Base-by-base conservation (phyloP, 148 eudicot species). In the Silene uniflora region DNA sequence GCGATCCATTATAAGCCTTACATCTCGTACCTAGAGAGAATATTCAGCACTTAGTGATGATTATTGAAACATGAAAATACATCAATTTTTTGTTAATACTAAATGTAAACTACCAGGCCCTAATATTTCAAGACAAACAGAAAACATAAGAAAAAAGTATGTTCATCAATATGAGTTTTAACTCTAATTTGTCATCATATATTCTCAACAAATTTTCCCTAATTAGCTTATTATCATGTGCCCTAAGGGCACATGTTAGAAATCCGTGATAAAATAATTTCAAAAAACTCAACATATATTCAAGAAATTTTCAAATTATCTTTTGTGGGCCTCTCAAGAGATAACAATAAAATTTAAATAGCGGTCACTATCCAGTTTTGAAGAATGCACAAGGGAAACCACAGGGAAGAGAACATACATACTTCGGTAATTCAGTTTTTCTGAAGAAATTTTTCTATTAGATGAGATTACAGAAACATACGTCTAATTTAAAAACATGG, bases 1-100 rank as follows among this genome's bases (percentile, higher is more conserved):
- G 59, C 97, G 89, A 78, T 93, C 97, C 97, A 88, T 89, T 62
- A 91, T 89, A 71, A 93, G 91, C 58, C 89, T 91, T 47, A 93
- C 98, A 87, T 93, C 97, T 78, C 97, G 87, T 64, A 93, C 98
- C 98, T 93, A 75, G 39, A 84, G 13, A 67, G 32, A 35, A 27
- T 80, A 24, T 47, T 62, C 59, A 63, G 66, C 64, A 63, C 42
- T 24, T 27, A 63, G 32, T 6, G 27, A 68, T 14, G 49, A 44
- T 68, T 39, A 67, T 17, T 67, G 52, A 42, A 67, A 67, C 13
- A 29, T 5, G n/a, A 27, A 42, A 68, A 17, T 23, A 21, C 44
- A 35, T 6, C 39, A 35, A n/a, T 1, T 44, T 67, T 5, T 32
- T 2, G 18, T 67, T 10, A 67, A 35, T 39, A 21, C 5, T 67